Evolutionary conservation across 148 eudicot genomes (phyloP).

Genomic region (Fagopyrum tataricum): DNA sequence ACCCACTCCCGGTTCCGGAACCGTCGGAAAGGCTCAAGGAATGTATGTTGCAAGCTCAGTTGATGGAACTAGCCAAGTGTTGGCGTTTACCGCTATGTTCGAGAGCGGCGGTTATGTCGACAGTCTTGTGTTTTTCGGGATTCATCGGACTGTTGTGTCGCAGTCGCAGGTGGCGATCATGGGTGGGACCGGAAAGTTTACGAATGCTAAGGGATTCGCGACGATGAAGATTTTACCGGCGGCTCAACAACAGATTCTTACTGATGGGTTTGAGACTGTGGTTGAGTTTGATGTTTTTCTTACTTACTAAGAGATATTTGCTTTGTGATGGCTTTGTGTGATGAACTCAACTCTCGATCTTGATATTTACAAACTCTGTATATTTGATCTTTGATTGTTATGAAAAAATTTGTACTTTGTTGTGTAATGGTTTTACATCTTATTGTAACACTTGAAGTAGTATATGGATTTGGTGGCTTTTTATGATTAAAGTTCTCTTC

Average conservation of each 20-base stretch:
- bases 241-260: constrained; percentile 34
- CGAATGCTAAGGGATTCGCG: constrained; percentile 52
- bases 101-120: constrained; percentile 50
- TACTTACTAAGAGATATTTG: constrained; percentile 23
- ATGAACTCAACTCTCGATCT: too few relatives aligned
- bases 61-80: constrained; percentile 65
- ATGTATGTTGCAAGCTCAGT: constrained; percentile 55
- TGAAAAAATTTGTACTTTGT: too few relatives aligned
- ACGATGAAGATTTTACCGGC: constrained; percentile 38
- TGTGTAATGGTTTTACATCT: neutral
- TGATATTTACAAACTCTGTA: neutral
- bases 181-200: constrained; percentile 82
- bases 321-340: too few relatives aligned
- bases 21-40: constrained; percentile 70
- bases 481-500: too few relatives aligned
- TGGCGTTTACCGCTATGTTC: constrained; percentile 70
- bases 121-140: constrained; percentile 55
- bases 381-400: too few relatives aligned
- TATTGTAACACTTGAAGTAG: constrained; percentile 4
- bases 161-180: constrained; percentile 51
- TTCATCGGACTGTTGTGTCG: constrained; percentile 45
- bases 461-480: neutral
- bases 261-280: constrained; percentile 79
- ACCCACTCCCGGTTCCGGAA: constrained; percentile 43
- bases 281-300: constrained; percentile 55